phyloP scores from a whole-genome alignment of 805 yeast species.

The Candida argentea region DNA sequence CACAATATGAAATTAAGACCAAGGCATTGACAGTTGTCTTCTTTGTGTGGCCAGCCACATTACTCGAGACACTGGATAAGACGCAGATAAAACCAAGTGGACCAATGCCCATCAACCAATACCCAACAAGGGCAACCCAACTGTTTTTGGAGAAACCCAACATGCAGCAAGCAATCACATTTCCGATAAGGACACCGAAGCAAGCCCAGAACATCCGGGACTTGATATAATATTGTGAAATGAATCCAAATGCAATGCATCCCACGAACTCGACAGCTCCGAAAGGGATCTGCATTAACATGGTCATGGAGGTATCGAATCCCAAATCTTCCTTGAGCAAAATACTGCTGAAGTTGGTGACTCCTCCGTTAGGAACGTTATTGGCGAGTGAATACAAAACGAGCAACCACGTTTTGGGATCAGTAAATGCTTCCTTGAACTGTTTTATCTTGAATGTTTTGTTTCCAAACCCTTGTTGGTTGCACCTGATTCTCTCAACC shows the following conservation, averaged over 20 bases:
- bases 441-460: conserved; percentile 27
- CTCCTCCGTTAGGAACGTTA: conserved; percentile 30
- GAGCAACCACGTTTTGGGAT: conserved; percentile 26
- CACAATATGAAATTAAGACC: conserved; percentile 39
- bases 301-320: conserved; percentile 19
- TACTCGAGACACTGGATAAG: conserved; percentile 31
- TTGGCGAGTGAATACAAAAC: conserved; percentile 14
- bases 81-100: conserved; percentile 20
- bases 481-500: conserved; percentile 40
- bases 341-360: conserved; percentile 26
- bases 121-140: conserved; percentile 16
- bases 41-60: conserved; percentile 50
- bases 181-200: conserved; percentile 12
- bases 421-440: conserved; percentile 24
- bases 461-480: conserved; percentile 36
- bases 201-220: conserved; percentile 19
- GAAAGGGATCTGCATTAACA: conserved; percentile 35
- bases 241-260: conserved; percentile 19
- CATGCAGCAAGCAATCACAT: conserved; percentile 22
- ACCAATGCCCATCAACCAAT: conserved; percentile 21
- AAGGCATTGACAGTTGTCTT: conserved; percentile 37
- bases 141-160: conserved; percentile 30
- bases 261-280: conserved; percentile 40
- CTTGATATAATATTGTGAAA: conserved; percentile 12
- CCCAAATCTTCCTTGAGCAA: conserved; percentile 17